Conservation (phyloP, 805 yeast species). For the Candida corydali region DNA sequence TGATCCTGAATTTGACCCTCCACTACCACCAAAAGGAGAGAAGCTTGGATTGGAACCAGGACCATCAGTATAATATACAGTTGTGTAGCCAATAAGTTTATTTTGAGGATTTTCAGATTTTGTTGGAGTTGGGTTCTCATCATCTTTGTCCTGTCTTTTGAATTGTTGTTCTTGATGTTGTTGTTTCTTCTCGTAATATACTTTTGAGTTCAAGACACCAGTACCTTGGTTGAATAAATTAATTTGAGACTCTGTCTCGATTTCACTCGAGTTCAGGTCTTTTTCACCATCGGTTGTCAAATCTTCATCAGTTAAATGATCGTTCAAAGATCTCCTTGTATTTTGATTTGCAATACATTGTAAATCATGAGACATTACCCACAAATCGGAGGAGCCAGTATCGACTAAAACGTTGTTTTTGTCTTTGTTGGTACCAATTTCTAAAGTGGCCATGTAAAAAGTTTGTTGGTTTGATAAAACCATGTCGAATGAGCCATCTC, state of each 20-base stretch:
- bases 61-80: constrained; percentile 6
- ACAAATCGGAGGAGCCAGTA: constrained; percentile 41
- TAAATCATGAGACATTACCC: constrained; percentile 35
- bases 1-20: constrained; percentile 13
- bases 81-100: constrained; percentile 3
- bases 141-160: not conserved
- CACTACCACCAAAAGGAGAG: constrained; percentile 6
- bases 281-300: not conserved
- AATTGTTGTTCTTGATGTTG: not conserved
- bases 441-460: constrained; percentile 24
- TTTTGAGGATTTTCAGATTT: constrained; percentile 3
- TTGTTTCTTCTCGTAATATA: not conserved
- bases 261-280: not conserved
- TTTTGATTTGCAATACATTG: constrained; percentile 13
- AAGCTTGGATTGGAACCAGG: constrained; percentile 3
- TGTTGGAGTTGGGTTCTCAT: not conserved
- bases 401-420: constrained; percentile 30
- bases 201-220: constrained; percentile 3
- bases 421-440: constrained; percentile 28
- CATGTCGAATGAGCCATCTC: constrained; percentile 17
- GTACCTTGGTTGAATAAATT: constrained; percentile 6
- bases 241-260: not conserved
- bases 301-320: not conserved
- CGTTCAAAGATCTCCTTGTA: not conserved
- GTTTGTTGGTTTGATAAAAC: constrained; percentile 21